Percentiles rank a stretch among this genome's conserved stretches.
Conservation (phyloP, 768 basidiomycete species). For the Clavaria fumosa region DNA sequence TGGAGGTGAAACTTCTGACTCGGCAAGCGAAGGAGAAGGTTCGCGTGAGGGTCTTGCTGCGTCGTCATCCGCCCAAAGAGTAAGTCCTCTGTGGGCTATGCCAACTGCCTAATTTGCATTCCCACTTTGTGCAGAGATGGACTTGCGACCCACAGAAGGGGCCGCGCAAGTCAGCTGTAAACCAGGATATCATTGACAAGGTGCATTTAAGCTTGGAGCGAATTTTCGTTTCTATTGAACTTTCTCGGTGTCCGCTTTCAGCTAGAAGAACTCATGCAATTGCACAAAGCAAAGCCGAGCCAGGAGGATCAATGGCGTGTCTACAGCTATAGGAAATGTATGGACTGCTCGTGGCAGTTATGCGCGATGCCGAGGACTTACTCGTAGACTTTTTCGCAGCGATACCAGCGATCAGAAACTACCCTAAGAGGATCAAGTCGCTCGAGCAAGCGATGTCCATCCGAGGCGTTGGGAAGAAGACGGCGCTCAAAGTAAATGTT, state of each 20-base stretch:
- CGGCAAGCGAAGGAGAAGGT: no score
- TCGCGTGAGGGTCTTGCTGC: conserved; percentile 2
- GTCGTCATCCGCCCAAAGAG: no score
- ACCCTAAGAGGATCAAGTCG: conserved; percentile 43
- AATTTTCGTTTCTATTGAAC: not conserved
- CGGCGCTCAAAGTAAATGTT: conserved; percentile 51
- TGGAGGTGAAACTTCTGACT: no score
- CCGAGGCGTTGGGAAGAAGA: conserved; percentile 55
- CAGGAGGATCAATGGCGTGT: conserved; percentile 57
- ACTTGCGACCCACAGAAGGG: conserved; percentile 40
- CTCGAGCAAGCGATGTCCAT: conserved; percentile 45
- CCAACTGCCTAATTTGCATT: conserved; percentile 1
- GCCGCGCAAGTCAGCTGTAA: conserved; percentile 27
- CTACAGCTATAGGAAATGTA: conserved; percentile 51
- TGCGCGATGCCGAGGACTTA: no score
- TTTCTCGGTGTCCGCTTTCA: conserved; percentile 15
- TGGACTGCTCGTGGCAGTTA: no score
- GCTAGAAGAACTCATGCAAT: conserved; percentile 49
- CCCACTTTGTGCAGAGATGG: conserved; percentile 33
- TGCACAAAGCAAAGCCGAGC: conserved; percentile 46
- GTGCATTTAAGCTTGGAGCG: no score
- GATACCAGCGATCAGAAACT: conserved; percentile 38
- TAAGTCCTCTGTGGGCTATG: conserved; percentile 9
- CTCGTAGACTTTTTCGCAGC: conserved; percentile 23
- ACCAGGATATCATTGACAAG: conserved; percentile 66